Conservation (phyloP, 192 early-diverging fungal species). For the Podila verticillata region DNA sequence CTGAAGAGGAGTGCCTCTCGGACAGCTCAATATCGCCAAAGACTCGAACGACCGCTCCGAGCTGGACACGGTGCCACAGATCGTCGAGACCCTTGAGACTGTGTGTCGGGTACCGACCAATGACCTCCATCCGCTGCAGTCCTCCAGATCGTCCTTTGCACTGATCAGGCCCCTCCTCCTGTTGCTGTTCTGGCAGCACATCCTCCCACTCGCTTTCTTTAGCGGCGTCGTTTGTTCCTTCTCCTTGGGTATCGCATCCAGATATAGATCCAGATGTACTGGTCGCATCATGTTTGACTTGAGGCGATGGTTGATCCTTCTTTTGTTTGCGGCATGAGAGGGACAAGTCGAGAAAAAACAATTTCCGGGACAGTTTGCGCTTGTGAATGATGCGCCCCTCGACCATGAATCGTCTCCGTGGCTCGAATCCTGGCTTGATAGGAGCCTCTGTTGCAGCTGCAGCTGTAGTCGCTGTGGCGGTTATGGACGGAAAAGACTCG, state of each 20-base stretch:
- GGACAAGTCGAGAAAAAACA: constrained; percentile 41
- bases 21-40: constrained; percentile 47
- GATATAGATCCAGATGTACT: background rate
- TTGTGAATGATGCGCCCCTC: constrained; percentile 49
- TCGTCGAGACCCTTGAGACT: constrained; percentile 30
- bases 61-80: constrained; percentile 34
- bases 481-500: background rate
- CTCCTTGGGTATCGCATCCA: background rate
- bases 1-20: background rate
- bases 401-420: constrained; percentile 20
- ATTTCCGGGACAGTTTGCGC: constrained; percentile 28
- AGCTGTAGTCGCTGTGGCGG: background rate
- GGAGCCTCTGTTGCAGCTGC: background rate
- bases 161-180: background rate
- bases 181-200: background rate
- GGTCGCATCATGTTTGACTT: background rate
- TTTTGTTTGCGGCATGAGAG: constrained; percentile 4
- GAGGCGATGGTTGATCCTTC: background rate
- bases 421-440: constrained; percentile 16
- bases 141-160: background rate
- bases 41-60: constrained; percentile 27
- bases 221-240: background rate
- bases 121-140: constrained; percentile 23
- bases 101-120: constrained; percentile 28
- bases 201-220: constrained; percentile 24